Conservation (phyloP, 2,329 filamentous ascomycete genomes). For the Pseudogymnoascus sp. region DNA sequence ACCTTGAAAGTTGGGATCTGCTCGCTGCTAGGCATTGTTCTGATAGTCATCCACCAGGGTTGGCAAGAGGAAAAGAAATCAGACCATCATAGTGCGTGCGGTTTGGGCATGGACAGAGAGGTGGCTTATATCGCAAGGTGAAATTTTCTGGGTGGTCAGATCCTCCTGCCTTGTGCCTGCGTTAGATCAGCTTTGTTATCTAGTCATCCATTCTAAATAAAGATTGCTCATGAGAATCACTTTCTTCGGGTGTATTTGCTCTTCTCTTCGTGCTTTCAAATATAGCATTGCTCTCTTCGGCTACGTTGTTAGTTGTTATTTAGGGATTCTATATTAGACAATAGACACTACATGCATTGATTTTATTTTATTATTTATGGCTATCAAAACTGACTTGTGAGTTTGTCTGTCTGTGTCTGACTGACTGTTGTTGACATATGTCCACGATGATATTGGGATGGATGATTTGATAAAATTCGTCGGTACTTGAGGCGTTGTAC, state of each 20-base stretch:
- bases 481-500: not conserved
- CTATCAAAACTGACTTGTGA: not conserved
- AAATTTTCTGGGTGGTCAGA: slow-evolving; percentile 16
- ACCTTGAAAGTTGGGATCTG: not conserved
- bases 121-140: slow-evolving; percentile 3
- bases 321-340: slow-evolving; percentile 7
- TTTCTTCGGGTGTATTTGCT: not conserved
- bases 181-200: slow-evolving; percentile 27
- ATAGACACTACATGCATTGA: slow-evolving; percentile 6
- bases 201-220: slow-evolving; percentile 28
- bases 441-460: not conserved
- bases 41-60: not conserved
- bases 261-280: not conserved
- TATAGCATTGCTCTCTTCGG: slow-evolving; percentile 5
- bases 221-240: slow-evolving; percentile 13
- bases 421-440: not conserved
- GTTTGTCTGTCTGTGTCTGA: not conserved
- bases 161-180: slow-evolving; percentile 21
- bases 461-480: not conserved
- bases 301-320: not conserved
- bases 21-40: not conserved
- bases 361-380: not conserved
- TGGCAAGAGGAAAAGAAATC: not conserved
- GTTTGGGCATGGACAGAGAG: slow-evolving; percentile 4
- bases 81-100: not conserved